phyloP scores from a whole-genome alignment of 495 filamentous ascomycete genomes.

The Penicillium malachiteum region DNA sequence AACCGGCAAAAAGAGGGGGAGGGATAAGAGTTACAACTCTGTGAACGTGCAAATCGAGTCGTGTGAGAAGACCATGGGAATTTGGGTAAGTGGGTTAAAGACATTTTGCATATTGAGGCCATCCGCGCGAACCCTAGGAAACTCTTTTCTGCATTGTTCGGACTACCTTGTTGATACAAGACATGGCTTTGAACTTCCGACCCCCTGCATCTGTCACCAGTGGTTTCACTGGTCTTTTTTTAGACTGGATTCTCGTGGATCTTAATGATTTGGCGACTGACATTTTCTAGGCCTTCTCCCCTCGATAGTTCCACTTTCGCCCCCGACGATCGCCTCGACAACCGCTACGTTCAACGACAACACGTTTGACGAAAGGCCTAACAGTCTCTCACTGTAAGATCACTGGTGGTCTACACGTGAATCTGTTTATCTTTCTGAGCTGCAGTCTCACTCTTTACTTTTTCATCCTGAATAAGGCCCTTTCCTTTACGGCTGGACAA shows the following conservation, averaged over 20 bases:
- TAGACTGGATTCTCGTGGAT: conserved; percentile 6
- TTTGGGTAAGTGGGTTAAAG: background rate
- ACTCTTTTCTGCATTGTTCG: conserved; percentile 12
- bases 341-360: background rate
- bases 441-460: conserved; percentile 7
- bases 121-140: background rate
- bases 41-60: background rate
- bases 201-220: conserved; percentile 26
- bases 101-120: background rate
- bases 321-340: conserved; percentile 3
- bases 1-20: conserved; percentile 19
- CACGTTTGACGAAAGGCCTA: background rate
- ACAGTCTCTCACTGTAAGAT: conserved; percentile 8
- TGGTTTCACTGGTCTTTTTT: conserved; percentile 29
- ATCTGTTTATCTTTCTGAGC: background rate
- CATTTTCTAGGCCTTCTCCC: conserved; percentile 15
- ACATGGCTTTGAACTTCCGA: conserved; percentile 15
- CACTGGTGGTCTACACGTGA: conserved; percentile 5
- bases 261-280: conserved; percentile 12
- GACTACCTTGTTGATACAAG: conserved; percentile 18
- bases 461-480: conserved; percentile 8
- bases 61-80: conserved; percentile 2
- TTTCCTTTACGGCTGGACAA: conserved; percentile 1
- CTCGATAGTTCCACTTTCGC: conserved; percentile 9
- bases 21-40: conserved; percentile 4